Evolutionary conservation across 306 rosid genomes (phyloP).

Genomic region (Quercus engelmannii): DNA sequence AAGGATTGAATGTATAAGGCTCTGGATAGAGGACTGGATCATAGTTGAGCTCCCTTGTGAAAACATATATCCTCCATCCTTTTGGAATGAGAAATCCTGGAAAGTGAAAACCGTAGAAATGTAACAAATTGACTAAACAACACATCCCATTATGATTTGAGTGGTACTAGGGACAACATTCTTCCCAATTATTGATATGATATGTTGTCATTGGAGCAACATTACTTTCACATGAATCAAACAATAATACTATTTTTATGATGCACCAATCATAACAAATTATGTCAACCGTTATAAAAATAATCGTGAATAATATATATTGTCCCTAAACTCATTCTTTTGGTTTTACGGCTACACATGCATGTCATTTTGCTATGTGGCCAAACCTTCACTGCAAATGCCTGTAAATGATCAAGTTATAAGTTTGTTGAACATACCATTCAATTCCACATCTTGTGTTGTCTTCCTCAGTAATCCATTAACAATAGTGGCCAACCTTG

Average conservation of each 20-base stretch:
- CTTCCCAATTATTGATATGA: no score
- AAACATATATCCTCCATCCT: conserved; percentile 76
- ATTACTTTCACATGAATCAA: no score
- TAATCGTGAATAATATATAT: no score
- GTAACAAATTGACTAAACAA: neutral
- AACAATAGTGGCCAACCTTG: conserved; percentile 70
- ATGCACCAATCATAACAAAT: no score
- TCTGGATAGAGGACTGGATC: conserved; percentile 59
- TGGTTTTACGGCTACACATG: no score
- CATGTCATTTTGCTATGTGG: no score
- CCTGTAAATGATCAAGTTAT: no score
- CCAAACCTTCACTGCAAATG: no score
- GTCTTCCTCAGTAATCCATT: conserved; percentile 68
- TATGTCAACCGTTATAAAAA: no score
- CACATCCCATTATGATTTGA: neutral
- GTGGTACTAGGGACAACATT: no score
- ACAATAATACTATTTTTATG: no score
- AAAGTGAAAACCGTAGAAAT: neutral
- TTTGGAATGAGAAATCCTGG: conserved; percentile 69
- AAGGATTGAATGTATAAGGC: conserved; percentile 64
- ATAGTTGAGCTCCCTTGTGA: conserved; percentile 70
- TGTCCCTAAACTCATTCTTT: no score
- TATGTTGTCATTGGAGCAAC: neutral
- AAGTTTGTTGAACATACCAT: conserved; percentile 39
- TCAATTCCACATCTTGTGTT: conserved; percentile 50